phyloP scores from a whole-genome alignment of 192 early-diverging fungal genomes.

The Glomus cerebriforme region DNA sequence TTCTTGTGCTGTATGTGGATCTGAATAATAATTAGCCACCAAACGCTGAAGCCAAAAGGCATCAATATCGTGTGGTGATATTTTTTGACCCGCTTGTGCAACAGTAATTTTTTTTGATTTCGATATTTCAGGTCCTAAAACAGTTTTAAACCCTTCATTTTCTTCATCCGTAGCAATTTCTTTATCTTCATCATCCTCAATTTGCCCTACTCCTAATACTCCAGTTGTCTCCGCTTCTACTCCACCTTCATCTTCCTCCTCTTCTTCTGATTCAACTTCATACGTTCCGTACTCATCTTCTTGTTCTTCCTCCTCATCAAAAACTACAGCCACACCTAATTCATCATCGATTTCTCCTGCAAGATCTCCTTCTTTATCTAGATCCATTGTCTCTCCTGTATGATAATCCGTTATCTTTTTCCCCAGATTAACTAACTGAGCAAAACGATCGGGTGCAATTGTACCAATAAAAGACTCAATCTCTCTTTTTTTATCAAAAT shows the following conservation, averaged over 20 bases:
- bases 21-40: slow-evolving; percentile 78
- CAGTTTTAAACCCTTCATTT: slow-evolving; percentile 57
- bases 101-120: slow-evolving; percentile 43
- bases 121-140: slow-evolving; percentile 41
- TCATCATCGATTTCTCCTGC: slow-evolving; percentile 79
- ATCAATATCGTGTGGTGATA: slow-evolving; percentile 84
- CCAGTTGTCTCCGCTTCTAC: slow-evolving; percentile 44
- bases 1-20: slow-evolving; percentile 83
- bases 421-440: slow-evolving; percentile 86
- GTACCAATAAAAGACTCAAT: slow-evolving; percentile 76
- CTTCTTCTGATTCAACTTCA: slow-evolving; percentile 66
- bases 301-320: slow-evolving; percentile 94
- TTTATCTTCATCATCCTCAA: slow-evolving; percentile 55
- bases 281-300: slow-evolving; percentile 72
- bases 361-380: slow-evolving; percentile 57
- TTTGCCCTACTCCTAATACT: slow-evolving; percentile 40
- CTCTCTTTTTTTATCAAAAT: slow-evolving; percentile 86
- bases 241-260: slow-evolving; percentile 57
- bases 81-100: slow-evolving; percentile 41
- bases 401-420: slow-evolving; percentile 94
- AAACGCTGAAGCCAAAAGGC: slow-evolving; percentile 97
- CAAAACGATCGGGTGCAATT: slow-evolving; percentile 80
- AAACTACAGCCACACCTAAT: slow-evolving; percentile 91
- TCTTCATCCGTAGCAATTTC: slow-evolving; percentile 56
- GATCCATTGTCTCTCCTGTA: slow-evolving; percentile 51